Base-by-base conservation (phyloP, 306 rosid genomes). In the Vigna angularis region DNA sequence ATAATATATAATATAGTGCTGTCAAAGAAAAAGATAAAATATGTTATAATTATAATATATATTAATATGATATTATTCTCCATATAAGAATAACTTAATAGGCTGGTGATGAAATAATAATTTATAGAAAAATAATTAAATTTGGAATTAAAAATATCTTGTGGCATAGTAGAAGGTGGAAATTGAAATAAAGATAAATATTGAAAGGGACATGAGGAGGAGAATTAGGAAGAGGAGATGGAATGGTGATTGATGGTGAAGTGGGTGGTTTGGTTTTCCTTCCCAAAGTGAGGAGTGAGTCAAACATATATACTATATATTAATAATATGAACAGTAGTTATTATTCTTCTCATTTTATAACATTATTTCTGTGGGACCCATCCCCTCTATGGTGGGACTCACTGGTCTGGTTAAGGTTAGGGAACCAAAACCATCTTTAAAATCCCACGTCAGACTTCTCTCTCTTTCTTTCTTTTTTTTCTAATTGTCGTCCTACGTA, bases 221-320 rank as follows among this genome's bases (percentile, higher is more conserved):
- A 24, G 77, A 73, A 73, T 56, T 58, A 42, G 4, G 38, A 47
- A 71, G 49, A 17, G 15, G 22, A 34, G 6, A 30, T 22, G 44
- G 18, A 59, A 59, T 10, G 20, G 69, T 10, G 78, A 74, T 74
- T 74, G 79, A 59, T 30, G 71, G 59, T 30, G 61, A 74, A 61
- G 32, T 74, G 62, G 79, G 70, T 44, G 58, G 18, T 26, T 74
- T 74, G 14, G 18, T 26, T 74, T 74, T 3, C 70, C 1, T 26
- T 59, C 14, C 28, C 79, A 74, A 47, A 74, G 38, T 30, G 22
- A 61, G 49, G 36, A 47, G 61, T 7, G 36, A 63, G 78, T 72
- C 83, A 79, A 79, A 70, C 70, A 62, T 40, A 69, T 57, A 26
- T 42, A 34, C 4, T 65, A 49, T 63, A 36, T 16, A 36, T 63